These are phyloP conservation scores for Emiliania huxleyi DNA, from an alignment of 78 protist species.

Conservation along the genomic window DNA sequence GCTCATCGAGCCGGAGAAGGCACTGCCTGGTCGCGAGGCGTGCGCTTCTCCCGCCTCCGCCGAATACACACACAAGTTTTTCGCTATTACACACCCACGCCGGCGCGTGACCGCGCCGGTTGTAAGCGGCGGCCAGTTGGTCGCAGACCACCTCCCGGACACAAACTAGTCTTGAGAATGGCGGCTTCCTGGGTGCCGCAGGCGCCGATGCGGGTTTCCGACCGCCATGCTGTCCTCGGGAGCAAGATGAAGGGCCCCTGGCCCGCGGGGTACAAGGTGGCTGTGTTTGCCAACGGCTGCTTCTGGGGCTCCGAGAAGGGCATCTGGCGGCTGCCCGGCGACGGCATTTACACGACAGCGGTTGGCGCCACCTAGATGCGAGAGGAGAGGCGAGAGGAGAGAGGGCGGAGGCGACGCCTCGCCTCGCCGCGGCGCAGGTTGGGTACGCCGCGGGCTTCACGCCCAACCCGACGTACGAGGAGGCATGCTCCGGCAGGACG, in stretches of 20 bases:
- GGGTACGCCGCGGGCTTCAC: slow-evolving; percentile 35
- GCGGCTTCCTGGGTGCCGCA: too few relatives aligned
- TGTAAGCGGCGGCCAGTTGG: too few relatives aligned
- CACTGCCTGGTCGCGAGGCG: slow-evolving; percentile 19
- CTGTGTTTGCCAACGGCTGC: slow-evolving; percentile 29
- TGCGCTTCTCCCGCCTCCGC: too few relatives aligned
- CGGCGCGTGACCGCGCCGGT: too few relatives aligned
- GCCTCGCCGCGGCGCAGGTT: too few relatives aligned
- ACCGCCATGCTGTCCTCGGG: background rate
- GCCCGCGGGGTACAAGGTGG: background rate
- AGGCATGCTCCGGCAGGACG: slow-evolving; percentile 18
- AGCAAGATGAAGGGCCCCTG: background rate
- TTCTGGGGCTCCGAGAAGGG: slow-evolving; percentile 49
- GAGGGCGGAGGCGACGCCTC: too few relatives aligned
- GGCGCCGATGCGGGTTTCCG: background rate
- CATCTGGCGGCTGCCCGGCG: slow-evolving; percentile 34
- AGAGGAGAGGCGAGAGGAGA: too few relatives aligned
- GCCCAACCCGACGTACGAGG: slow-evolving; percentile 39
- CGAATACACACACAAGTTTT: too few relatives aligned
- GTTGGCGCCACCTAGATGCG: too few relatives aligned
- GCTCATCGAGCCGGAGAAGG: background rate
- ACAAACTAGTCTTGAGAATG: too few relatives aligned
- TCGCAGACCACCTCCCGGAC: background rate
- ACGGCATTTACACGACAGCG: slow-evolving; percentile 1
- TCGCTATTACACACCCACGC: too few relatives aligned